Evolutionary conservation across 768 basidiomycete species (phyloP), one percentile per base, ranked within the genome.

Genomic region (Gymnopilus dilepis): DNA sequence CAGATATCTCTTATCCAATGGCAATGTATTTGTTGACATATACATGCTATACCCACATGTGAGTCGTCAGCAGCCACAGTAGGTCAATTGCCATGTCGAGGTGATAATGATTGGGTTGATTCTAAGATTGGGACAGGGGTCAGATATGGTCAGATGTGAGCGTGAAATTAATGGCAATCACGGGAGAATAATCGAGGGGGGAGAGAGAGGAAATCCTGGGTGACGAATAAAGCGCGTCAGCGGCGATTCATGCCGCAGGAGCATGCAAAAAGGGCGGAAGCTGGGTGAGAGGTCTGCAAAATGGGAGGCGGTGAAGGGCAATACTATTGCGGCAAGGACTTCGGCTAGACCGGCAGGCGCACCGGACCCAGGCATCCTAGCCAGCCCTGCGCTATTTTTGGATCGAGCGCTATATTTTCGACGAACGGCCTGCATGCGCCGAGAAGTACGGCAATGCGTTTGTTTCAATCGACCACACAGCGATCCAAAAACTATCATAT

Each of bases 381-480:
- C 12, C 47, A n/a, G 12, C 45, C 42, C 26, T 30, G 26, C 9
- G 28, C 47, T 50, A 50, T 50, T 50, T 50, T 31, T 7, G 15
- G 19, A 6, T 31, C 15, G 15, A 15, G 47, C 47, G 47, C 47
- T 50, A n/a, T 31, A 17, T 47, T 28, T 12, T 6, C 15, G 4
- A 17, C 15, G 4, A 17, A 50, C 28, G 47, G 47, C 47, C 30
- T 50, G 28, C 47, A 30, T 50, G 47, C 47, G 47, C 47, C 47
- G 47, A 2, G 28, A 30, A n/a, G 28, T 31, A 30, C 47, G 47
- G 47, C 47, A 50, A 8, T 22, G 24, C 43, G 17, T 50, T 50
- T 30, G 47, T 50, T 50, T 50, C 47, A 50, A 7, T 50, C 47
- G n/a, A 50, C 47, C 47, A 50, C 28, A 15, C 40, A 41, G 15